phyloP scores from a whole-genome alignment of 495 filamentous ascomycete species.

The Aspergillus sclerotioniger region DNA sequence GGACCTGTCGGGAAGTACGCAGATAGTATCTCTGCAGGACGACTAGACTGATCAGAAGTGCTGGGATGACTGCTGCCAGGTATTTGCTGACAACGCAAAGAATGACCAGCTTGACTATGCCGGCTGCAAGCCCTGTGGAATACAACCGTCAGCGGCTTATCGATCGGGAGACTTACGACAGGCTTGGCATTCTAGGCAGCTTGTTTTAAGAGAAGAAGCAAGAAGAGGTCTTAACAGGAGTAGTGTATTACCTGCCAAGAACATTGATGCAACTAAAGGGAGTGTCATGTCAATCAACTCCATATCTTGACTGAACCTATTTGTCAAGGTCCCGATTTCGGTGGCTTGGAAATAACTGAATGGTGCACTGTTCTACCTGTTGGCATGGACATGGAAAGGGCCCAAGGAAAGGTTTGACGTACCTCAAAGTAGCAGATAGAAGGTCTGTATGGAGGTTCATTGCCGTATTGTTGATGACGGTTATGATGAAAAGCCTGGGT shows the following conservation, averaged over 20 bases:
- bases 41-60: slow-evolving; percentile 40
- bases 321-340: neutral
- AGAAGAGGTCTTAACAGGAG: no score
- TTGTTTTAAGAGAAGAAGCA: no score
- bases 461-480: slow-evolving; percentile 11
- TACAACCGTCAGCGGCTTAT: no score
- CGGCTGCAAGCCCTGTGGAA: no score
- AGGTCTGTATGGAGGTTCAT: slow-evolving; percentile 6
- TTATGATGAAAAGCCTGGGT: slow-evolving; percentile 10
- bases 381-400: no score
- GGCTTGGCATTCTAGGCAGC: no score
- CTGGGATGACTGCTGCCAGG: slow-evolving; percentile 49
- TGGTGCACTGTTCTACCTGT: neutral
- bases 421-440: neutral
- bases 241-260: neutral
- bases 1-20: slow-evolving; percentile 54
- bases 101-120: neutral
- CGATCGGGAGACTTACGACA: no score
- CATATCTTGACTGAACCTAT: slow-evolving; percentile 4
- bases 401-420: no score
- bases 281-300: slow-evolving; percentile 2
- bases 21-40: slow-evolving; percentile 53
- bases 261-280: neutral
- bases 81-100: slow-evolving; percentile 28
- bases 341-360: neutral